Percentiles rank a stretch among this genome's conserved stretches.
Evolutionary conservation across 768 basidiomycete genomes (phyloP).

Genomic region (Phaeotremella skinneri): DNA sequence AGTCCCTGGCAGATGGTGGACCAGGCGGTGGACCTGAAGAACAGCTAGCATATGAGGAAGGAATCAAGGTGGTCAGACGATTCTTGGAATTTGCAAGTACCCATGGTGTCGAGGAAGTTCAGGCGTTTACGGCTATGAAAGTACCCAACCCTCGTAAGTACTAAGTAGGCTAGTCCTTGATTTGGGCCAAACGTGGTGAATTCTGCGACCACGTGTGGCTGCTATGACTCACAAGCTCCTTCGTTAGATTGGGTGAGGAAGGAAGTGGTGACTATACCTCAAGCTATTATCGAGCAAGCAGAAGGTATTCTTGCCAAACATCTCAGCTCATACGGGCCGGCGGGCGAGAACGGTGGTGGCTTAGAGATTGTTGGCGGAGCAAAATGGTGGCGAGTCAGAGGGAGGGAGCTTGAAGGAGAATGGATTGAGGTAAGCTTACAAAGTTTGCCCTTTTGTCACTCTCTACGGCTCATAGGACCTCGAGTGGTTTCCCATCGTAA

Average conservation of each 20-base stretch:
- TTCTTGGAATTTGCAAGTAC: constrained; percentile 50
- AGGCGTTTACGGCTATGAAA: constrained; percentile 49
- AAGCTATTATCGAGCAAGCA: constrained; percentile 36
- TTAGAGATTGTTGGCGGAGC: constrained; percentile 48
- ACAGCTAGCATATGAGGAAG: constrained; percentile 51
- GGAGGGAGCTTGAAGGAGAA: constrained; percentile 48
- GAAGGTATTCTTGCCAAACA: constrained; percentile 45
- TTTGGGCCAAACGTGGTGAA: neutral
- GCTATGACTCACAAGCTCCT: constrained; percentile 7
- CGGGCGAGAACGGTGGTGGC: constrained; percentile 28
- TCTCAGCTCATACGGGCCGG: constrained; percentile 43
- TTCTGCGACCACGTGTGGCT: neutral
- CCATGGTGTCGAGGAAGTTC: constrained; percentile 51
- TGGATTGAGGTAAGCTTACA: constrained; percentile 50
- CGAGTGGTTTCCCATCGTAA: neutral
- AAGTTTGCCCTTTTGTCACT: too few species aligned
- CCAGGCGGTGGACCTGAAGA: constrained; percentile 37
- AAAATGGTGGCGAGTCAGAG: constrained; percentile 51
- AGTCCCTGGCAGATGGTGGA: constrained; percentile 36
- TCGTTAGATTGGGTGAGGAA: constrained; percentile 46
- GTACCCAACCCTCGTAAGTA: constrained; percentile 44
- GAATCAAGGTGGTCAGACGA: constrained; percentile 46
- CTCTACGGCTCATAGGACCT: too few species aligned
- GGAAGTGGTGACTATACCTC: constrained; percentile 42
- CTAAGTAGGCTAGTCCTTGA: neutral